Conservation (phyloP, 2,329 filamentous ascomycete genomes). For the Neoascochyta sp. region DNA sequence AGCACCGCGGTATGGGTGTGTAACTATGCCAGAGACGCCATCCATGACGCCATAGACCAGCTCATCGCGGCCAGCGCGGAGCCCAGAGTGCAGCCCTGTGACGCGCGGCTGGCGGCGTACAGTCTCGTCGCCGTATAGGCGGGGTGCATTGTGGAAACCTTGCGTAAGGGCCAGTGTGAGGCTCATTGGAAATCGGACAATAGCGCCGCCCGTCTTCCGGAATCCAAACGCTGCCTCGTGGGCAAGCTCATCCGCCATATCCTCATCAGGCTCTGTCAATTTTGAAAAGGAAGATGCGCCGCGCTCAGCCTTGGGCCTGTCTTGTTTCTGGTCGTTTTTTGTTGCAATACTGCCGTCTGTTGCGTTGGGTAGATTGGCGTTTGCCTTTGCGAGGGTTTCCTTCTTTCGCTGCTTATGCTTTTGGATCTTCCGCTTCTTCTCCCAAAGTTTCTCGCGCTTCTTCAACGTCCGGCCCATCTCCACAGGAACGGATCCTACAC, state of each 20-base stretch:
- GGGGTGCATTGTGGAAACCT: slow-evolving; percentile 68
- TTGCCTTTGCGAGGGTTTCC: slow-evolving; percentile 16
- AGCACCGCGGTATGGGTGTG: slow-evolving; percentile 57
- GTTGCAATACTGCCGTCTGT: slow-evolving; percentile 13
- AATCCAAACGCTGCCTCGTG: slow-evolving; percentile 54
- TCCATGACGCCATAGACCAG: slow-evolving; percentile 63
- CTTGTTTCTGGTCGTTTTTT: slow-evolving; percentile 5
- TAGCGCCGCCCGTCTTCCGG: slow-evolving; percentile 49
- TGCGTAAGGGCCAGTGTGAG: slow-evolving; percentile 60
- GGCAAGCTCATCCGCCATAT: slow-evolving; percentile 36
- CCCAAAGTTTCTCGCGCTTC: slow-evolving; percentile 51
- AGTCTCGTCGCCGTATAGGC: slow-evolving; percentile 67
- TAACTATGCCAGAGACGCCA: slow-evolving; percentile 60
- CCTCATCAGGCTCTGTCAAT: slow-evolving; percentile 31
- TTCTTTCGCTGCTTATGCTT: slow-evolving; percentile 29
- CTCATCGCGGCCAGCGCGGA: slow-evolving; percentile 58
- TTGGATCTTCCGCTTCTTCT: slow-evolving; percentile 43
- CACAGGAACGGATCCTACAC: slow-evolving; percentile 62
- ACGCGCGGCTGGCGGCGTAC: slow-evolving; percentile 62
- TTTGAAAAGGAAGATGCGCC: slow-evolving; percentile 29
- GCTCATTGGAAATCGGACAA: slow-evolving; percentile 58
- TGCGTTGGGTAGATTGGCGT: slow-evolving; percentile 7
- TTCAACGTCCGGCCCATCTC: slow-evolving; percentile 57
- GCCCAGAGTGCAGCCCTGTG: slow-evolving; percentile 62
- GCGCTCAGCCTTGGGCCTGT: slow-evolving; percentile 17